Evolutionary conservation across 306 rosid species (phyloP).

Genomic region (Dalbergia cultrata): DNA sequence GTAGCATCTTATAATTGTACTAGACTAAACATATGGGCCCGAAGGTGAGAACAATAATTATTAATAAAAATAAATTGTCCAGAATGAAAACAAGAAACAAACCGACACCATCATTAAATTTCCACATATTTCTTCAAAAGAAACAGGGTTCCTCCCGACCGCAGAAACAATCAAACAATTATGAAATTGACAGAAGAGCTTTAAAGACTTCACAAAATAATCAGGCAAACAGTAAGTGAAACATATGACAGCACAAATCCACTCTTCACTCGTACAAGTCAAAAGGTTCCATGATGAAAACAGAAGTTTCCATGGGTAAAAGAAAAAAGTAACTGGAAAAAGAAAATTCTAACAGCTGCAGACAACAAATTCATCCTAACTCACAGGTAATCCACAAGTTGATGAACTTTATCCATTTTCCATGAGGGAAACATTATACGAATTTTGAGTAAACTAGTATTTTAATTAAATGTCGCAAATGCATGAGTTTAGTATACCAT

Average conservation of each 20-base stretch:
- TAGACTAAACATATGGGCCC: too few relatives aligned
- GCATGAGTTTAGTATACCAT: background rate
- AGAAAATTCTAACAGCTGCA: background rate
- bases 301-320: background rate
- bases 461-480: background rate
- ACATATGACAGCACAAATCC: background rate
- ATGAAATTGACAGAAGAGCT: background rate
- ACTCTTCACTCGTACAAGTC: background rate
- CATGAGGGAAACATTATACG: background rate
- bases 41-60: too few relatives aligned
- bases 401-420: background rate
- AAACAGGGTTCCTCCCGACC: background rate
- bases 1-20: background rate
- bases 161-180: background rate
- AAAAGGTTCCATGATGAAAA: background rate
- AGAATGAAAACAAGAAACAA: background rate
- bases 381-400: background rate
- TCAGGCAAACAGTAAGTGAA: background rate
- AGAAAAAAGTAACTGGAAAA: background rate
- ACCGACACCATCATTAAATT: background rate
- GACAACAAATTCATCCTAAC: background rate
- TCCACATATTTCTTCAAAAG: background rate
- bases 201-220: background rate
- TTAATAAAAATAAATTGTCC: background rate
- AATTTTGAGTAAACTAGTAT: background rate